These are phyloP conservation scores for Claviceps maximensis DNA, from an alignment of 2,329 filamentous ascomycete genomes.

Conservation along the genomic window DNA sequence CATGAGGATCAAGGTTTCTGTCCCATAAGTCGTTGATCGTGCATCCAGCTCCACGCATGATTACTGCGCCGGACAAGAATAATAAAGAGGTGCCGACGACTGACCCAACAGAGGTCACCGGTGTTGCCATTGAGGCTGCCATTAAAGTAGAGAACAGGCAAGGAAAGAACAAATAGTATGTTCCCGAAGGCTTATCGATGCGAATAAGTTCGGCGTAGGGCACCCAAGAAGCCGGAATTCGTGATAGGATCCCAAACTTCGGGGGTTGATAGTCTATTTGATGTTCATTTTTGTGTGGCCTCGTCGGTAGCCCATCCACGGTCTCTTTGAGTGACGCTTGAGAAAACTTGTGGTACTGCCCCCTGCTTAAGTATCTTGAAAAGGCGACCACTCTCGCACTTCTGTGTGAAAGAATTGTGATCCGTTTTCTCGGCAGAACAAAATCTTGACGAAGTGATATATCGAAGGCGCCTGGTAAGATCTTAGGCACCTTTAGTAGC, in stretches of 20 bases:
- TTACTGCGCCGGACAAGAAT: slow-evolving; percentile 62
- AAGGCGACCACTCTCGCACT: not conserved
- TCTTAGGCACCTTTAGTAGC: not conserved
- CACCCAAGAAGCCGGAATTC: slow-evolving; percentile 54
- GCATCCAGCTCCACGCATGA: slow-evolving; percentile 82
- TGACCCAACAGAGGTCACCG: slow-evolving; percentile 45
- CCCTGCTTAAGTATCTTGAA: not conserved
- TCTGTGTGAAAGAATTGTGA: not conserved
- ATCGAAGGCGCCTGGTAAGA: not conserved
- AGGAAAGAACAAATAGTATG: slow-evolving; percentile 76
- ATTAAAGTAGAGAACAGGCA: slow-evolving; percentile 75
- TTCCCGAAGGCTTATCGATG: slow-evolving; percentile 68
- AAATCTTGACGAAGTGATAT: not conserved
- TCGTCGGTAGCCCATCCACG: not conserved
- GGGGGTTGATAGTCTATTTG: slow-evolving; percentile 49
- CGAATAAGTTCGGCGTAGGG: slow-evolving; percentile 75
- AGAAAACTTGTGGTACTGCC: not conserved
- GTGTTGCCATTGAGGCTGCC: slow-evolving; percentile 55
- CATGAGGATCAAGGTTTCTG: slow-evolving; percentile 70
- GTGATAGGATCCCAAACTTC: slow-evolving; percentile 54
- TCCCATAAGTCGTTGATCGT: slow-evolving; percentile 89
- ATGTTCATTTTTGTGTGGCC: not conserved
- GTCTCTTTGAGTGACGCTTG: not conserved
- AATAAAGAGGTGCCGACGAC: slow-evolving; percentile 53
- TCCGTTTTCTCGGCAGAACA: not conserved